Evolutionary conservation across 2,329 filamentous ascomycete genomes (phyloP).

Genomic region (Reticulascus tulasneorum): DNA sequence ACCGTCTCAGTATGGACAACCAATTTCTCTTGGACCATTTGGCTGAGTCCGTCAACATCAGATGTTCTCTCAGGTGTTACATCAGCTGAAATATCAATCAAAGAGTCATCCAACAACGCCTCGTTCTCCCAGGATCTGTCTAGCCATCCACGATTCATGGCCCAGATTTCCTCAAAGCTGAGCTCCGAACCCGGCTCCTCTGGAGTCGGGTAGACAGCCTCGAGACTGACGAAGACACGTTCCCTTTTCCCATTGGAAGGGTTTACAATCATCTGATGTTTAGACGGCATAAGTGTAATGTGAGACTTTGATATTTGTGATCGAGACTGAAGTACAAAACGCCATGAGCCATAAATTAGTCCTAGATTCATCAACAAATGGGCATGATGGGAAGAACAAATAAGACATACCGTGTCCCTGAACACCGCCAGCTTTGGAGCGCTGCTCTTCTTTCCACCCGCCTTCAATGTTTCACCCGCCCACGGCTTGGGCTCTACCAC

Average conservation of each 20-base stretch:
- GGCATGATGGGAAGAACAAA: constrained; percentile 35
- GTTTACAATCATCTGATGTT: constrained; percentile 78
- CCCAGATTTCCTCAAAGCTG: constrained; percentile 90
- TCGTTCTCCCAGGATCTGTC: constrained; percentile 48
- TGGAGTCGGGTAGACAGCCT: constrained; percentile 77
- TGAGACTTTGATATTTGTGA: constrained; percentile 58
- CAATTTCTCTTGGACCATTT: constrained; percentile 32
- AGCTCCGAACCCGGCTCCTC: constrained; percentile 69
- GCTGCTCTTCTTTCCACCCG: constrained; percentile 74
- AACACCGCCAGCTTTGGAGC: constrained; percentile 86
- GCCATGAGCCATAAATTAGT: constrained; percentile 69
- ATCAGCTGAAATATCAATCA: constrained; percentile 5
- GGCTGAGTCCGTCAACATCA: constrained; percentile 15
- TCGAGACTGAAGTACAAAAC: constrained; percentile 51
- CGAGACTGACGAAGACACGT: constrained; percentile 81
- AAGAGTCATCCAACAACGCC: constrained; percentile 7
- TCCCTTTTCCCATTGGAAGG: constrained; percentile 79
- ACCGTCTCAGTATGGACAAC: constrained; percentile 39
- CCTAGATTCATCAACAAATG: constrained; percentile 88
- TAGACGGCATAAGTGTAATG: constrained; percentile 64
- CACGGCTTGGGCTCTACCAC: constrained; percentile 79
- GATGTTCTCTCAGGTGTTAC: constrained; percentile 7
- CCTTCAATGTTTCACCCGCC: constrained; percentile 87
- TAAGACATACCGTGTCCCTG: constrained; percentile 82
- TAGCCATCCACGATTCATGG: constrained; percentile 68